Conservation (phyloP, 2,329 filamentous ascomycete genomes). For the Pseudogymnoascus destructans region DNA sequence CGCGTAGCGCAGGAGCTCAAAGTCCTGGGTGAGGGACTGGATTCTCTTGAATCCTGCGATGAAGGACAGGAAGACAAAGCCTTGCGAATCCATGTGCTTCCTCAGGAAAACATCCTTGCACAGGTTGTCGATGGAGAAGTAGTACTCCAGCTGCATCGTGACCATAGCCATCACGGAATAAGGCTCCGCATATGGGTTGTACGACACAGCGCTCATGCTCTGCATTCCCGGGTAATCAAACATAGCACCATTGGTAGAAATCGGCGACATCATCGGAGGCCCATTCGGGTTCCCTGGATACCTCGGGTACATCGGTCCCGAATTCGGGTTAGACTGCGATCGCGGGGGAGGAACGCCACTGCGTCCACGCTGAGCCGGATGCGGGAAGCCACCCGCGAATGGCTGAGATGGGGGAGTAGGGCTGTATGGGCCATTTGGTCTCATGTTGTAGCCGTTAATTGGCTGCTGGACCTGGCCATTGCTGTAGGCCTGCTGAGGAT, state of each 20-base stretch:
- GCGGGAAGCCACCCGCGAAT: conserved; percentile 24
- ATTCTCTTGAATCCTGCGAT: conserved; percentile 82
- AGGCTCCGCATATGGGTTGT: conserved; percentile 44
- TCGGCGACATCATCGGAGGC: conserved; percentile 28
- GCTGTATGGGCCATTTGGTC: conserved; percentile 25
- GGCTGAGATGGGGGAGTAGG: conserved; percentile 28
- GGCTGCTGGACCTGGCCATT: conserved; percentile 28
- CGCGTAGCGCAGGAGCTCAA: conserved; percentile 60
- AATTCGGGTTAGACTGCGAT: conserved; percentile 49
- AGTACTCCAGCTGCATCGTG: conserved; percentile 62
- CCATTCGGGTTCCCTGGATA: conserved; percentile 26
- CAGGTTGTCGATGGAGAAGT: conserved; percentile 92
- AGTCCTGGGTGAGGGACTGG: conserved; percentile 56
- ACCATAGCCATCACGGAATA: conserved; percentile 33
- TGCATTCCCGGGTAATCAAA: conserved; percentile 43
- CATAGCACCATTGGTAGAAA: conserved; percentile 38
- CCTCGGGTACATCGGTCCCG: conserved; percentile 33
- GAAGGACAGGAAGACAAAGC: conserved; percentile 70
- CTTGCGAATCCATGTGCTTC: conserved; percentile 87
- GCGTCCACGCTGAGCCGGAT: conserved; percentile 31
- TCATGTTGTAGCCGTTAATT: conserved; percentile 20
- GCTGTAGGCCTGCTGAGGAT: conserved; percentile 26
- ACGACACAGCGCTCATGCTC: conserved; percentile 45
- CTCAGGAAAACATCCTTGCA: conserved; percentile 86
- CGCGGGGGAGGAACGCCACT: conserved; percentile 32